Evolutionary conservation across 1,284 basidiomycete species (phyloP), one percentile per base, ranked within the genome.

Genomic region (Trametes sp.): DNA sequence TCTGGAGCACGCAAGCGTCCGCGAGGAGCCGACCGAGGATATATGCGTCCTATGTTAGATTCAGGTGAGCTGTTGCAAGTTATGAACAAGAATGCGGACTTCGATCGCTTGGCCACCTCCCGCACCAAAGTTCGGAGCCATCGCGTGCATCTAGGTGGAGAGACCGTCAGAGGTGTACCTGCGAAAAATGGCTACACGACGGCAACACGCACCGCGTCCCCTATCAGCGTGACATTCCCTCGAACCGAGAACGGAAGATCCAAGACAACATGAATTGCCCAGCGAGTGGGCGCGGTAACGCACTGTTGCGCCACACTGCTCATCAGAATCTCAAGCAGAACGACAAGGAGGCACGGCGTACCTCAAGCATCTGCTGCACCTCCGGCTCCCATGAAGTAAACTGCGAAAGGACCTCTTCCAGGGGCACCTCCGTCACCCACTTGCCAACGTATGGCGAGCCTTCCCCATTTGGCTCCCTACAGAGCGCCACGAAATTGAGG

Each of bases 91-190:
- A 9, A 21, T 8, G 42, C 64, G 46, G 61, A 84, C 84, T 76
- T 87, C 84, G 62, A 87, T 82, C 2, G 82, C 81, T 68, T 84
- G 82, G 1, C 84, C 84, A 0, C 83, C 84, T 38, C 84, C 84
- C 2, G 82, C 81, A 23, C 82, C 84, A 69, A 82, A 80, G 71
- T 82, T 79, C 1, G 84, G 80, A 4, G 74, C 62, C 80, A 82
- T 84, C 0, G 82, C 84, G 65, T 87, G 84, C 7, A 82, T 41
- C 38, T 41, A 41, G 38, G 8, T 6, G 16, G 14, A 2, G 3
- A 19, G 6, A n/a, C 2, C 2, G 38, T 41, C 38, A 41, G 8
- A 4, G 16, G 38, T 8, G 19, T 41, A 19, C 16, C 16, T 2
- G 16, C 38, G n/a, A n/a, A 19, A 4, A 19, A 4, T 3, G 38